phyloP scores from a whole-genome alignment of 2,329 filamentous ascomycete genomes.

The Ascochyta pisi region DNA sequence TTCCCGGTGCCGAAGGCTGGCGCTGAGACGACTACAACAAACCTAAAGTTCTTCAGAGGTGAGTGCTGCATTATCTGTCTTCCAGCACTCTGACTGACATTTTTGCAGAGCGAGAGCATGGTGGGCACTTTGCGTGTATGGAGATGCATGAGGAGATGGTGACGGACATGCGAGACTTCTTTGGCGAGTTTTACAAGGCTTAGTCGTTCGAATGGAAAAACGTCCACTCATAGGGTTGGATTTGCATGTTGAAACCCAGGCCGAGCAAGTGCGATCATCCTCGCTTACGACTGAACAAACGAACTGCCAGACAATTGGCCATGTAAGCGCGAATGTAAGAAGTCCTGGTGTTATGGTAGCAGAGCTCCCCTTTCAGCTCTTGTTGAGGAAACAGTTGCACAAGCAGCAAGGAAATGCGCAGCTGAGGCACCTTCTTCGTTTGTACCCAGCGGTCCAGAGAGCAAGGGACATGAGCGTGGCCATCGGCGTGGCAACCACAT shows the following conservation, averaged over 20 bases:
- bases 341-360: background rate
- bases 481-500: constrained; percentile 15
- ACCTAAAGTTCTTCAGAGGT: constrained; percentile 48
- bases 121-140: constrained; percentile 38
- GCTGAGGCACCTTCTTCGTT: background rate
- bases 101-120: constrained; percentile 25
- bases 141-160: constrained; percentile 36
- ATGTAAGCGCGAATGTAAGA: background rate
- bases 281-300: background rate
- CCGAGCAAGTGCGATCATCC: background rate
- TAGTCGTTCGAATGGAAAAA: background rate
- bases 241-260: no score
- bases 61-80: background rate
- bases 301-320: background rate
- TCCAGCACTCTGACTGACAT: constrained; percentile 6
- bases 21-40: constrained; percentile 48
- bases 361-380: constrained; percentile 1
- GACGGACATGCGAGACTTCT: constrained; percentile 32
- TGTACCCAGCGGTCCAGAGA: background rate
- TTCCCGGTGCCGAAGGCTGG: constrained; percentile 44
- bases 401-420: constrained; percentile 5
- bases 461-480: constrained; percentile 1
- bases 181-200: constrained; percentile 21
- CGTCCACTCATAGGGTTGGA: background rate
- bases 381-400: constrained; percentile 2